A percentile compares a stretch with the other conserved stretches of the same genome.
Evolutionary conservation across 1,284 basidiomycete genomes (phyloP).

Genomic region (Pulveroboletus ridleyi): DNA sequence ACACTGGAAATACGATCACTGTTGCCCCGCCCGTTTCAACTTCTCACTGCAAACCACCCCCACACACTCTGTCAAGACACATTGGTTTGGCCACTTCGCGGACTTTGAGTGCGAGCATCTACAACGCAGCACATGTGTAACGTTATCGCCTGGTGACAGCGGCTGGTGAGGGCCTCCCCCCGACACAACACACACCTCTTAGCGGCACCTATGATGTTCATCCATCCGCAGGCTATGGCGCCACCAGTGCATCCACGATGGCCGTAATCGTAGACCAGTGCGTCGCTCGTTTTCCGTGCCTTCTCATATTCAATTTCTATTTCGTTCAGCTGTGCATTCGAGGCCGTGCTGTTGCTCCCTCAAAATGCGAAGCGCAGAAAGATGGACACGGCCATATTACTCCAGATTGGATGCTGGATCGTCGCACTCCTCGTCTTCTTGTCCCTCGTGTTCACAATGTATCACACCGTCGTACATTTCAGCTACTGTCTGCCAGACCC

Average conservation of each 20-base stretch:
- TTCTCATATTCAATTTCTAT: neutral
- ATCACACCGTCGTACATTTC: slow-evolving; percentile 1
- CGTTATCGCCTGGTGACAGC: too few species aligned
- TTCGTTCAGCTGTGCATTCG: slow-evolving; percentile 1
- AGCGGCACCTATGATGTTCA: neutral
- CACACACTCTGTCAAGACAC: too few species aligned
- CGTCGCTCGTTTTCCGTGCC: neutral
- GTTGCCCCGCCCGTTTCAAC: too few species aligned
- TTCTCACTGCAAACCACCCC: too few species aligned
- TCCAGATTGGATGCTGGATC: neutral
- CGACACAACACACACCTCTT: neutral
- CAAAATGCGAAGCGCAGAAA: too few species aligned
- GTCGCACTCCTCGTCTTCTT: slow-evolving; percentile 3
- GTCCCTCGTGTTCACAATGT: neutral
- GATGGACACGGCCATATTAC: neutral
- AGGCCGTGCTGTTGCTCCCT: slow-evolving; percentile 8
- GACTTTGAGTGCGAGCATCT: too few species aligned
- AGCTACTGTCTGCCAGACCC: slow-evolving; percentile 6
- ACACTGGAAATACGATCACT: too few species aligned
- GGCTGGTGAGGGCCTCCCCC: too few species aligned
- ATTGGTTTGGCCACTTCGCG: too few species aligned
- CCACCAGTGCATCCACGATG: neutral
- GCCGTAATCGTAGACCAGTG: slow-evolving; percentile 8
- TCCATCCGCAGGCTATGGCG: neutral
- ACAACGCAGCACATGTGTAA: too few species aligned